A percentile compares a stretch with the other conserved stretches of the same genome.
phyloP scores from a whole-genome alignment of 495 filamentous ascomycete genomes.

The Parachaetomium inaequale region DNA sequence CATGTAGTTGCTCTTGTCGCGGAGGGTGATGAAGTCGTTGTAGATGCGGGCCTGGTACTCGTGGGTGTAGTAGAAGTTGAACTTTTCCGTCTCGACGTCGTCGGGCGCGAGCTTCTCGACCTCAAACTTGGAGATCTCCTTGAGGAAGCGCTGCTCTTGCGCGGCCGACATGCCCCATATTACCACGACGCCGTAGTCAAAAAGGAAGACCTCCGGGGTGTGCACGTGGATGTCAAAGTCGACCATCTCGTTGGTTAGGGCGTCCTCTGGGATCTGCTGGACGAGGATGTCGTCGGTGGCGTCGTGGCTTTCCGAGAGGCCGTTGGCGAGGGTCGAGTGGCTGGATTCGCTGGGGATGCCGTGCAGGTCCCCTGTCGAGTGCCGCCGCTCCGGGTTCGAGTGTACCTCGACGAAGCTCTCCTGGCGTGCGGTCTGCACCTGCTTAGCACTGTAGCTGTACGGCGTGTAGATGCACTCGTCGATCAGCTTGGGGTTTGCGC shows the following conservation, averaged over 20 bases:
- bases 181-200: constrained; percentile 99
- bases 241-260: constrained; percentile 33
- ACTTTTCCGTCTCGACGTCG: constrained; percentile 91
- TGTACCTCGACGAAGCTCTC: constrained; percentile 41
- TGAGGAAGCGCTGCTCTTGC: constrained; percentile 83
- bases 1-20: constrained; percentile 95
- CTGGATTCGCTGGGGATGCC: constrained; percentile 4
- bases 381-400: constrained; percentile 57
- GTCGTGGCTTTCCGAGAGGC: constrained; percentile 6
- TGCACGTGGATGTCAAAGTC: constrained; percentile 76
- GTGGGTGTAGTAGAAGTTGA: constrained; percentile 98
- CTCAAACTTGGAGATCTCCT: constrained; percentile 95
- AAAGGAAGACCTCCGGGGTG: constrained; percentile 91
- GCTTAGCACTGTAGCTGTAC: constrained; percentile 63
- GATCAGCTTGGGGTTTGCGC: constrained; percentile 81
- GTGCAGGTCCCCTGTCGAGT: constrained; percentile 30
- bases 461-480: constrained; percentile 97
- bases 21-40: constrained; percentile 94
- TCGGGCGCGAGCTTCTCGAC: constrained; percentile 79
- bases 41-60: constrained; percentile 98
- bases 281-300: constrained; percentile 22
- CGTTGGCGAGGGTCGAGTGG: constrained; percentile 24
- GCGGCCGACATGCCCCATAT: constrained; percentile 93
- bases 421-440: constrained; percentile 28
- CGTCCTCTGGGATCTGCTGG: not conserved